phyloP scores from a whole-genome alignment of 805 yeast species.

The Starmerella ratchasimensis region DNA sequence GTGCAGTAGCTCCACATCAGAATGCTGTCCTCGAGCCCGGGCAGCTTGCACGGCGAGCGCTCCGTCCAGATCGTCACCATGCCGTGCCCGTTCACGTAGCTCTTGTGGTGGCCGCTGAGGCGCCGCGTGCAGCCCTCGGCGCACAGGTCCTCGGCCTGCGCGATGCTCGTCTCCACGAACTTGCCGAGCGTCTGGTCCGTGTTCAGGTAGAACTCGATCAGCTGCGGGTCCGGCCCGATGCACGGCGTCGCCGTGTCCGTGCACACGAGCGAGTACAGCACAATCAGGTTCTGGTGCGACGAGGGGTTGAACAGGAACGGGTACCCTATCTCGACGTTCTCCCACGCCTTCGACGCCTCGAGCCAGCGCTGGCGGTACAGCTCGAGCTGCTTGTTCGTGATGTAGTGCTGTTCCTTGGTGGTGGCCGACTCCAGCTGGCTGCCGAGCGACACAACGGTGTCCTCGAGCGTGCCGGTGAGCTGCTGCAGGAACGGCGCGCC shows the following conservation, averaged over 20 bases:
- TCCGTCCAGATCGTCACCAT: conserved; percentile 69
- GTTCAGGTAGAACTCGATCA: conserved; percentile 79
- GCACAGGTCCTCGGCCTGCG: conserved; percentile 54
- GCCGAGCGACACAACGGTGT: conserved; percentile 19
- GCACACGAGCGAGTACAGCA: conserved; percentile 70
- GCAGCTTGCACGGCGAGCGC: conserved; percentile 39
- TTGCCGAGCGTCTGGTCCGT: conserved; percentile 84
- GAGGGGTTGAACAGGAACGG: conserved; percentile 54
- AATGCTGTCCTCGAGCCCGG: conserved; percentile 52
- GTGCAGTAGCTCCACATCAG: conserved; percentile 89
- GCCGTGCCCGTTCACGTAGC: conserved; percentile 80
- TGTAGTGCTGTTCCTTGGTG: conserved; percentile 18
- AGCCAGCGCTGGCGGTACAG: conserved; percentile 25
- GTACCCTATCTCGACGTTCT: conserved; percentile 38
- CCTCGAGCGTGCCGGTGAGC: conserved; percentile 43
- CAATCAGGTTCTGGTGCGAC: conserved; percentile 63
- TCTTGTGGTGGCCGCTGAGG: conserved; percentile 60
- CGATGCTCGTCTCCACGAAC: conserved; percentile 64
- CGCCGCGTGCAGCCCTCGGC: conserved; percentile 69
- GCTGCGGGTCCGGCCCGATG: conserved; percentile 73
- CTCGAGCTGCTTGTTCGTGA: conserved; percentile 24
- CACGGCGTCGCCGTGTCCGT: conserved; percentile 82
- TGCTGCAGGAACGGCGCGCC: conserved; percentile 51
- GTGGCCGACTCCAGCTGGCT: conserved; percentile 2
- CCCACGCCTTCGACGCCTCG: conserved; percentile 51